phyloP scores from a whole-genome alignment of 306 rosid genomes.

The Acacia acuminata region DNA sequence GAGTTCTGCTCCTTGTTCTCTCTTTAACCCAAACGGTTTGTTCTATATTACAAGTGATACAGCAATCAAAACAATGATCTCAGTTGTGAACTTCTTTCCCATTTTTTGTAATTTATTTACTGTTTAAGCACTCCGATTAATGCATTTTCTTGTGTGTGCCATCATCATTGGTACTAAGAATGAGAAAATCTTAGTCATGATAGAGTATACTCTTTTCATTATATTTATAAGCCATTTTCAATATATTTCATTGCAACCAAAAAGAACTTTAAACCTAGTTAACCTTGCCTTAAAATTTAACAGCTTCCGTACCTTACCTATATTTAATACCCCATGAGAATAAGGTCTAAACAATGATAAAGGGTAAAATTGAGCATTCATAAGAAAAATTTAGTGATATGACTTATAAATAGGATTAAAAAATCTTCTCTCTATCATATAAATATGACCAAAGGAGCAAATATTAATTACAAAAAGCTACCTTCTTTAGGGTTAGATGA shows the following conservation, averaged over 20 bases:
- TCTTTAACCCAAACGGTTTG: neutral
- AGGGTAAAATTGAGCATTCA: too few species aligned
- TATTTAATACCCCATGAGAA: too few species aligned
- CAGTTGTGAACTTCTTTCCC: neutral
- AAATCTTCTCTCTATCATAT: too few species aligned
- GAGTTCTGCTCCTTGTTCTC: neutral
- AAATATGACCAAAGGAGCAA: neutral
- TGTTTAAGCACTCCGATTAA: neutral
- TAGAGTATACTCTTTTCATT: neutral
- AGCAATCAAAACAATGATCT: neutral
- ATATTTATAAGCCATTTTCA: too few species aligned
- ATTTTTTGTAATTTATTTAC: neutral
- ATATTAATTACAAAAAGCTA: neutral
- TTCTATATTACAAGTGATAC: conserved; percentile 24
- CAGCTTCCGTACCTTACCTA: too few species aligned
- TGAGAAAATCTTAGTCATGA: too few species aligned
- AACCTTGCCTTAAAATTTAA: too few species aligned
- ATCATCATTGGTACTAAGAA: neutral
- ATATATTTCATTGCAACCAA: too few species aligned
- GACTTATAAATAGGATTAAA: too few species aligned
- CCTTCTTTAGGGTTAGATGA: neutral
- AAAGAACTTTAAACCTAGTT: too few species aligned
- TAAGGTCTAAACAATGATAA: too few species aligned
- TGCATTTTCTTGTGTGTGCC: neutral
- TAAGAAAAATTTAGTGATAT: too few species aligned